Evolutionary conservation across 495 filamentous ascomycete species (phyloP).

Genomic region (Lasiosphaeria miniovina): DNA sequence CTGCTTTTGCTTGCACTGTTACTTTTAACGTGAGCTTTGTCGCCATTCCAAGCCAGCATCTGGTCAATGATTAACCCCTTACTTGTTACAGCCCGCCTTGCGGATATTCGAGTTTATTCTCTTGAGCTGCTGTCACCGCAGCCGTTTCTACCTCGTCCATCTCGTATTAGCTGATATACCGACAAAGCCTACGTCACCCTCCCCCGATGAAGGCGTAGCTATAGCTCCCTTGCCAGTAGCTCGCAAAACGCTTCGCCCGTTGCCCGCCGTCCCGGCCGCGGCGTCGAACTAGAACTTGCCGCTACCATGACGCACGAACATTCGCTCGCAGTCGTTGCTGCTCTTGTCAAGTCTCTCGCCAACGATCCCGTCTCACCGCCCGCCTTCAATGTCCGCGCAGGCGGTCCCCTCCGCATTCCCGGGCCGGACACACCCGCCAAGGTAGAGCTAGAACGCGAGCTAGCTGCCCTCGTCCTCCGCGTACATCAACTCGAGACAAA

Average conservation of each 20-base stretch:
- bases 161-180: neutral
- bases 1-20: too few species aligned
- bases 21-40: too few species aligned
- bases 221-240: neutral
- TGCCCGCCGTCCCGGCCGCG: constrained; percentile 19
- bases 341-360: constrained; percentile 62
- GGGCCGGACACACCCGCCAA: constrained; percentile 72
- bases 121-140: too few species aligned
- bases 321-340: constrained; percentile 59
- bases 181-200: neutral
- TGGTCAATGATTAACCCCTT: neutral
- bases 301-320: constrained; percentile 57
- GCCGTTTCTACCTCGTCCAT: too few species aligned
- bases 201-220: constrained; percentile 15
- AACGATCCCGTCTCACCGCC: constrained; percentile 37
- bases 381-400: constrained; percentile 30
- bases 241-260: constrained; percentile 1
- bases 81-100: neutral
- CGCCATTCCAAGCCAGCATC: too few species aligned
- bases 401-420: constrained; percentile 56
- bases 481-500: constrained; percentile 68
- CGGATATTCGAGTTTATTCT: neutral
- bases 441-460: constrained; percentile 64
- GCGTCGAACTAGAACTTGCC: constrained; percentile 15
- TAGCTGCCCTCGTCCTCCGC: constrained; percentile 63